A percentile compares a stretch with the other conserved stretches of the same genome.
phyloP scores from a whole-genome alignment of 805 yeast species.

The Yamadazyma tumulicola region DNA sequence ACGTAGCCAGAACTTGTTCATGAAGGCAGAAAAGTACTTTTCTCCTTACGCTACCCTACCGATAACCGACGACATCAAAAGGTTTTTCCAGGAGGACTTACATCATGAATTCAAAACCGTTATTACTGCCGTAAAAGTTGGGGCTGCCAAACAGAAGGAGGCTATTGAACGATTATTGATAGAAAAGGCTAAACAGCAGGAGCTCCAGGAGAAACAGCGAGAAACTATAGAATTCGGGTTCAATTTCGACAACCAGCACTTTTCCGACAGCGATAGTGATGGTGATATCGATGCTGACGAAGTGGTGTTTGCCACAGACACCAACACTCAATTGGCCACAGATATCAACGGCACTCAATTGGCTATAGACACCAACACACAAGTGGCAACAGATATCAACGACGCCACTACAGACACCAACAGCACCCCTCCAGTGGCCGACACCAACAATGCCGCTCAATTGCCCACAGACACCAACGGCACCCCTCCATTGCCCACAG shows the following conservation, averaged over 20 bases:
- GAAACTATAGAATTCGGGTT: slow-evolving; percentile 16
- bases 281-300: slow-evolving; percentile 10
- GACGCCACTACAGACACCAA: slow-evolving; percentile 8
- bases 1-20: slow-evolving; percentile 28
- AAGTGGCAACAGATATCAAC: no score
- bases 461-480: no score
- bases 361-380: slow-evolving; percentile 4
- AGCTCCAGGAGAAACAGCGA: slow-evolving; percentile 7
- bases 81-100: slow-evolving; percentile 20
- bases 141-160: slow-evolving; percentile 14
- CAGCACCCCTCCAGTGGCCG: no score
- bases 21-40: slow-evolving; percentile 35
- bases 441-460: no score
- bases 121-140: slow-evolving; percentile 28
- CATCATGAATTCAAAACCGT: slow-evolving; percentile 29
- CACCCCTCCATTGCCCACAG: no score
- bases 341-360: no score
- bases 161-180: slow-evolving; percentile 10
- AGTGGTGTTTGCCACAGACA: slow-evolving; percentile 10
- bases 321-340: no score
- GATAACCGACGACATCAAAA: slow-evolving; percentile 20
- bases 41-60: slow-evolving; percentile 33
- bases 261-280: slow-evolving; percentile 12
- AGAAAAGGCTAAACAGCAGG: slow-evolving; percentile 8
- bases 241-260: slow-evolving; percentile 7